phyloP scores from a whole-genome alignment of 2,329 filamentous ascomycete species.

The Xylaria sp. region DNA sequence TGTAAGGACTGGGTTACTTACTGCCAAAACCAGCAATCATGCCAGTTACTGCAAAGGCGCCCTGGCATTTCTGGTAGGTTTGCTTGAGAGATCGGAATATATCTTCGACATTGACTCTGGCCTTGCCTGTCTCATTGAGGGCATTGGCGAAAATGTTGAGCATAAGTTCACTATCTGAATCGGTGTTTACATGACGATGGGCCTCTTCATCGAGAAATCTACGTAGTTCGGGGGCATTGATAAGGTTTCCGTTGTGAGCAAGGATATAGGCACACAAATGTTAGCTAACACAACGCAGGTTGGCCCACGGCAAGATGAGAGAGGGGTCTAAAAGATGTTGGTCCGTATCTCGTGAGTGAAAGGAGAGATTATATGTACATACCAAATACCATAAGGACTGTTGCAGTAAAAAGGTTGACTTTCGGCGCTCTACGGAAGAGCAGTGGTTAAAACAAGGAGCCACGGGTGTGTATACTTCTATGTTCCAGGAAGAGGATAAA shows the following conservation, averaged over 20 bases:
- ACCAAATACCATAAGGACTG: conserved; percentile 76
- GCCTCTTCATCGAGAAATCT: conserved; percentile 63
- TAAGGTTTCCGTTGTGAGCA: conserved; percentile 80
- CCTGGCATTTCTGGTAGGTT: conserved; percentile 79
- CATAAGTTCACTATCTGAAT: conserved; percentile 49
- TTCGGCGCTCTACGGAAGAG: conserved; percentile 60
- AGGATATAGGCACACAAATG: conserved; percentile 52
- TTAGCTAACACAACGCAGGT: background rate
- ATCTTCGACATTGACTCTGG: conserved; percentile 83
- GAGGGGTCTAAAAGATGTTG: background rate
- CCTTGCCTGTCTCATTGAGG: conserved; percentile 85
- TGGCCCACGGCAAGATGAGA: background rate
- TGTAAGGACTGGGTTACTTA: conserved; percentile 26
- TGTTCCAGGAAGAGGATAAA: background rate
- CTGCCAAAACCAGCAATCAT: conserved; percentile 85
- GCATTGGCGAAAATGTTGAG: conserved; percentile 83
- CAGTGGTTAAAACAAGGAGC: conserved; percentile 7
- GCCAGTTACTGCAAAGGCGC: conserved; percentile 84
- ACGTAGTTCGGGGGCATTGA: conserved; percentile 76
- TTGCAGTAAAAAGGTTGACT: conserved; percentile 85
- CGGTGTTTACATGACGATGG: conserved; percentile 74
- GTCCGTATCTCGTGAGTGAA: background rate
- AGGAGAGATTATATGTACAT: conserved; percentile 9
- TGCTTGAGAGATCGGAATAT: conserved; percentile 77
- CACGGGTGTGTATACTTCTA: background rate